Evolutionary conservation across 306 rosid species (phyloP).

Genomic region (cucumber (Cucumis sativus)): Cucumber_9930_V3 NC_026656.2:1016501-1017000

Average conservation of each 20-base stretch:
- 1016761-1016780: neutral
- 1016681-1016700: neutral
- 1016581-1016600: neutral
- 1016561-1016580: neutral
- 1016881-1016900: neutral
- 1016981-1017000: neutral
- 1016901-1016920: neutral
- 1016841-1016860: neutral
- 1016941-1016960: neutral
- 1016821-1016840: neutral
- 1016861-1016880: neutral
- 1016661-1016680: neutral
- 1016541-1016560: neutral
- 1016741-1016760: neutral
- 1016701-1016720: neutral
- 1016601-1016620: neutral
- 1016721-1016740: neutral
- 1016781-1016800: neutral
- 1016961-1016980: neutral
- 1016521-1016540: neutral
- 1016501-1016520: neutral
- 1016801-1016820: neutral
- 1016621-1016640: neutral
- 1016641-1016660: neutral
- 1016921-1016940: neutral